Evolutionary conservation across 345 rosid species (phyloP).

Genomic region (Brassica carinata): DNA sequence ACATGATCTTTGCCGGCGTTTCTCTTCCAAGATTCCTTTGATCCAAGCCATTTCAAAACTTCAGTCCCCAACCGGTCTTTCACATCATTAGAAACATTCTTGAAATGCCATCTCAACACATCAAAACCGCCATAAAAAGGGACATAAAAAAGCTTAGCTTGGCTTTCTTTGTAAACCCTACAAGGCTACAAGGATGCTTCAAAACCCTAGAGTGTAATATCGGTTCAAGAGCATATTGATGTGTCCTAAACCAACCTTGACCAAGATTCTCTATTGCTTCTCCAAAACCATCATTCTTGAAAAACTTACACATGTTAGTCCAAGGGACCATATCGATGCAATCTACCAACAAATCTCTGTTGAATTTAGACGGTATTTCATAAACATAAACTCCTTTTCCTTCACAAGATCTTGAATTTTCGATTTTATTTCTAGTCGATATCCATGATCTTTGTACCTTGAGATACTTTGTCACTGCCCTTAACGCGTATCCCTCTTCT

Average conservation of each 20-base stretch:
- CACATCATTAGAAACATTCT: conserved; percentile 62
- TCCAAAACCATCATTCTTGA: conserved; percentile 13
- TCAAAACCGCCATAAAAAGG: conserved; percentile 74
- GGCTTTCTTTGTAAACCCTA: conserved; percentile 61
- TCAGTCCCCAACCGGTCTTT: conserved; percentile 57
- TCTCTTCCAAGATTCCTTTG: conserved; percentile 52
- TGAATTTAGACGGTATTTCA: conserved; percentile 65
- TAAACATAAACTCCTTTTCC: conserved; percentile 70
- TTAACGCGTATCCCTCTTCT: conserved; percentile 47
- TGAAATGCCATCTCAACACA: conserved; percentile 77
- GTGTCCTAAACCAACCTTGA: conserved; percentile 12
- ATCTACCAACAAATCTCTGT: neutral
- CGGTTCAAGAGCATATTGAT: conserved; percentile 31
- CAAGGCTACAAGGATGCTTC: conserved; percentile 51
- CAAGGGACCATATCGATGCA: conserved; percentile 4
- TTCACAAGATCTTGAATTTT: conserved; percentile 42
- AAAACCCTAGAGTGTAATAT: neutral
- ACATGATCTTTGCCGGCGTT: conserved; percentile 73
- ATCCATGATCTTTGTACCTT: conserved; percentile 58
- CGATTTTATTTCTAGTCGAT: neutral
- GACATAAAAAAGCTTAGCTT: conserved; percentile 73
- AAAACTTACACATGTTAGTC: conserved; percentile 10
- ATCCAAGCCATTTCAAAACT: conserved; percentile 63
- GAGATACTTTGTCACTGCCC: conserved; percentile 43
- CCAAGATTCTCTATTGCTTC: conserved; percentile 6